phyloP scores from a whole-genome alignment of 1,284 basidiomycete genomes.

The Moniliophthora roreri region DNA sequence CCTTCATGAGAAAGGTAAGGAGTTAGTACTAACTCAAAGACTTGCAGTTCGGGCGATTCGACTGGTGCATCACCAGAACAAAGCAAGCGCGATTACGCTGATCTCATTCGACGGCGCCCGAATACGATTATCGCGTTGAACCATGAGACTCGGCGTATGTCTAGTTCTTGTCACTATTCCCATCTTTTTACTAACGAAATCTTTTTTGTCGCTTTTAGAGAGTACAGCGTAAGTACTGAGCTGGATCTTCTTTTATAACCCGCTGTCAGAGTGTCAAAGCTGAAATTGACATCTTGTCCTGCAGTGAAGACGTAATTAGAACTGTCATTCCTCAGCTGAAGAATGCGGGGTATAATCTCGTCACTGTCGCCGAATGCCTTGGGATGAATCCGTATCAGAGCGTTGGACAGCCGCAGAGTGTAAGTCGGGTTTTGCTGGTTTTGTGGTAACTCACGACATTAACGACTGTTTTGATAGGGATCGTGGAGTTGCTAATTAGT shows the following conservation, averaged over 20 bases:
- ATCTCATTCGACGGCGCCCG: conserved; percentile 30
- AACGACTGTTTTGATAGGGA: too few species aligned
- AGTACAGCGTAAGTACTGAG: conserved; percentile 33
- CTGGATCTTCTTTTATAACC: too few species aligned
- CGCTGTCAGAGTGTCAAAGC: too few species aligned
- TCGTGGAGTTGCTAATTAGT: too few species aligned
- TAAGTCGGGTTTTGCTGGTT: too few species aligned
- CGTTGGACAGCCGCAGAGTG: conserved; percentile 23
- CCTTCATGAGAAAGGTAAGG: too few species aligned
- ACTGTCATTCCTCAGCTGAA: conserved; percentile 23
- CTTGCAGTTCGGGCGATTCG: conserved; percentile 36
- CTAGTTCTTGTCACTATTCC: background rate
- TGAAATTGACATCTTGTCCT: background rate
- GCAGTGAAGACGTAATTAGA: conserved; percentile 22
- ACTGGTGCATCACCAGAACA: conserved; percentile 30
- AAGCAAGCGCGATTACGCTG: conserved; percentile 30
- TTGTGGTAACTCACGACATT: background rate
- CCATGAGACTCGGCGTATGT: conserved; percentile 39
- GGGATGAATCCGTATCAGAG: conserved; percentile 36
- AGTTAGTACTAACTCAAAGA: background rate
- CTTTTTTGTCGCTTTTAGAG: conserved; percentile 24
- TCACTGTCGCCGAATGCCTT: conserved; percentile 45
- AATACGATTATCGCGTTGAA: conserved; percentile 42
- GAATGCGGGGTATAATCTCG: conserved; percentile 32
- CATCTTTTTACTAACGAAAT: background rate